phyloP scores from a whole-genome alignment of 768 basidiomycete species.

The Rhizopogon salebrosus region DNA sequence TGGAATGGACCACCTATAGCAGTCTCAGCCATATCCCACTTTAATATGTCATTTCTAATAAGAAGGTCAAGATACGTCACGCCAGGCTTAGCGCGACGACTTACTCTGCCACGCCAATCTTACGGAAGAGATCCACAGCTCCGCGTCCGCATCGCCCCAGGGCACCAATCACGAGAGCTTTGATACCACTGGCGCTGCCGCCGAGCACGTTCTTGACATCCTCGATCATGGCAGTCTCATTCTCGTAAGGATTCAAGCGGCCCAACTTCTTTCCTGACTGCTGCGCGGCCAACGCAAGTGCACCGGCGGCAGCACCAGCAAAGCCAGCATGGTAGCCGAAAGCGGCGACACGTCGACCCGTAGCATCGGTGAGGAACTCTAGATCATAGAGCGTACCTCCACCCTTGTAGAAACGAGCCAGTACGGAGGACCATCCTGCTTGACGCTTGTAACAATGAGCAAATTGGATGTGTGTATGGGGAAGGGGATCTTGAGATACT shows the following conservation, averaged over 20 bases:
- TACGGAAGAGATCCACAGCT: slow-evolving; percentile 91
- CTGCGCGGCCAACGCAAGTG: slow-evolving; percentile 72
- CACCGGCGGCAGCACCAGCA: slow-evolving; percentile 92
- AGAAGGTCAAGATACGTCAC: not conserved
- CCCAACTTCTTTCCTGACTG: slow-evolving; percentile 58
- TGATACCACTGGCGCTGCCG: slow-evolving; percentile 66
- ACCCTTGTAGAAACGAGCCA: slow-evolving; percentile 81
- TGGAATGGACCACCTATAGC: slow-evolving; percentile 94
- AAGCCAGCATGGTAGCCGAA: slow-evolving; percentile 99
- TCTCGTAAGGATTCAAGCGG: slow-evolving; percentile 70
- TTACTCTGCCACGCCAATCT: slow-evolving; percentile 92
- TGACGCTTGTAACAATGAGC: slow-evolving; percentile 98
- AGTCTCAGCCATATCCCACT: slow-evolving; percentile 98
- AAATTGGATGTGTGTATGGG: slow-evolving; percentile 96
- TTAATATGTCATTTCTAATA: slow-evolving; percentile 81
- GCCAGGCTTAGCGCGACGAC: slow-evolving; percentile 24
- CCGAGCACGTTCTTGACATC: slow-evolving; percentile 64
- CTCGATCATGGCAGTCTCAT: slow-evolving; percentile 80
- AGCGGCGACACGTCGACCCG: slow-evolving; percentile 88
- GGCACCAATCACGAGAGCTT: slow-evolving; percentile 92
- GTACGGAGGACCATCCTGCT: slow-evolving; percentile 84
- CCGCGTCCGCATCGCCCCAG: slow-evolving; percentile 92
- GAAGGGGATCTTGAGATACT: slow-evolving; percentile 72
- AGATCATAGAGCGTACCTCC: slow-evolving; percentile 88
- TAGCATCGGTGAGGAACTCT: slow-evolving; percentile 86